Evolutionary conservation across 768 basidiomycete species (phyloP), one percentile per base, ranked within the genome.

Genomic region (Jaapia argillacea): DNA sequence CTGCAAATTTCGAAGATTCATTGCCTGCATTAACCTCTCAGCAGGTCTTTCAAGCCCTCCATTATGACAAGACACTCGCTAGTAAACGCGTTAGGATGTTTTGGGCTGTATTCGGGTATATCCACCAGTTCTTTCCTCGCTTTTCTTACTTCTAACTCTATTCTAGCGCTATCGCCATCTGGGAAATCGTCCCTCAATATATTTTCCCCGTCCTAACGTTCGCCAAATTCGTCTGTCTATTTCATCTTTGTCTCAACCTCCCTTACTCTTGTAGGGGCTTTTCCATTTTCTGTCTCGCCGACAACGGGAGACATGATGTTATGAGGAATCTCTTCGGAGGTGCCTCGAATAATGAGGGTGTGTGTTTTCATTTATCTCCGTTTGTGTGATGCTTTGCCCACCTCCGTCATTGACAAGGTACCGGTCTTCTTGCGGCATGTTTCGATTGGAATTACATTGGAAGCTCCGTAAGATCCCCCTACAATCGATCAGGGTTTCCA

Each of bases 181-280:
- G 57, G 55, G 60, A 63, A 48, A 64, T 66, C 48, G 48, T 68
- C 25, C 67, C 66, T 26, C 63, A 67, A 53, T 67, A 60, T 58
- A 56, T 56, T 51, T 67, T 58, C 51, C 55, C 52, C 10, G 26
- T 53, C 5, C 43, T 58, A n/a, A 53, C 56, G 47, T 51, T 41
- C 49, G 51, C 59, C 40, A 53, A 54, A 44, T 57, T 55, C 43
- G 56, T 57, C 31, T 43, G 55, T 50, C 12, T n/a, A n/a, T n/a
- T n/a, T n/a, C n/a, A n/a, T n/a, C 13, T 45, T 27, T 43, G 18
- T 41, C 25, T 23, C 6, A 13, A 25, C 16, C 5, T 37, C 4
- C 31, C 22, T 23, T 5, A 14, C 2, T 14, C 23, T 1, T 31
- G 3, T n/a, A 53, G 46, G 52, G 58, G 41, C 7, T 36, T 54